phyloP scores from a whole-genome alignment of 106 monocot genomes.

The Hemerocallis citrina region DNA sequence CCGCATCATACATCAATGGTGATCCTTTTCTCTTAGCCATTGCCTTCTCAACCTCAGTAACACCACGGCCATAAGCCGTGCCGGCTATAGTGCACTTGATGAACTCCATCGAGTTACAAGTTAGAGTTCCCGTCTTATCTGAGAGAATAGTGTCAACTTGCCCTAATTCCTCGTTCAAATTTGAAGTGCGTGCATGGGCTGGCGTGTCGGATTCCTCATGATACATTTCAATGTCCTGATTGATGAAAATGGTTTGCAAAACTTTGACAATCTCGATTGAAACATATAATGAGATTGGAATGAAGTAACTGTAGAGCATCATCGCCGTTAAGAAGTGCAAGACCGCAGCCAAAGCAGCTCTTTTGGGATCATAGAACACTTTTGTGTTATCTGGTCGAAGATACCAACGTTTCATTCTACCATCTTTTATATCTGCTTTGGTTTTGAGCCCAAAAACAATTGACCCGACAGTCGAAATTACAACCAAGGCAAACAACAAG shows the following conservation, averaged over 20 bases:
- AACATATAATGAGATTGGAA: slow-evolving; percentile 86
- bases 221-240: slow-evolving; percentile 74
- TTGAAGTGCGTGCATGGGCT: slow-evolving; percentile 87
- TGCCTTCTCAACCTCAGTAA: slow-evolving; percentile 81
- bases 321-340: slow-evolving; percentile 80
- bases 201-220: slow-evolving; percentile 80
- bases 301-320: slow-evolving; percentile 82
- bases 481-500: slow-evolving; percentile 46
- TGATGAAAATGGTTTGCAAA: slow-evolving; percentile 83
- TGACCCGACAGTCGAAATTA: slow-evolving; percentile 65
- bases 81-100: slow-evolving; percentile 87
- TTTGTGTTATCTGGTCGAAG: slow-evolving; percentile 46
- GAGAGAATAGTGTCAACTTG: slow-evolving; percentile 85
- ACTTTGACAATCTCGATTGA: slow-evolving; percentile 87
- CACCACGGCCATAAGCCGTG: slow-evolving; percentile 55
- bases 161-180: slow-evolving; percentile 88
- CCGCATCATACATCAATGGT: slow-evolving; percentile 12
- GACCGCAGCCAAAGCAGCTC: slow-evolving; percentile 41
- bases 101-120: slow-evolving; percentile 93
- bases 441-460: slow-evolving; percentile 72
- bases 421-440: slow-evolving; percentile 32
- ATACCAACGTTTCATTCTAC: slow-evolving; percentile 70
- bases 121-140: slow-evolving; percentile 89
- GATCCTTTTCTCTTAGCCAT: slow-evolving; percentile 56
- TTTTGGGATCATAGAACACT: slow-evolving; percentile 49